Evolutionary conservation across 2,329 filamentous ascomycete species (phyloP).

Genomic region (Trichophyton equinum): DNA sequence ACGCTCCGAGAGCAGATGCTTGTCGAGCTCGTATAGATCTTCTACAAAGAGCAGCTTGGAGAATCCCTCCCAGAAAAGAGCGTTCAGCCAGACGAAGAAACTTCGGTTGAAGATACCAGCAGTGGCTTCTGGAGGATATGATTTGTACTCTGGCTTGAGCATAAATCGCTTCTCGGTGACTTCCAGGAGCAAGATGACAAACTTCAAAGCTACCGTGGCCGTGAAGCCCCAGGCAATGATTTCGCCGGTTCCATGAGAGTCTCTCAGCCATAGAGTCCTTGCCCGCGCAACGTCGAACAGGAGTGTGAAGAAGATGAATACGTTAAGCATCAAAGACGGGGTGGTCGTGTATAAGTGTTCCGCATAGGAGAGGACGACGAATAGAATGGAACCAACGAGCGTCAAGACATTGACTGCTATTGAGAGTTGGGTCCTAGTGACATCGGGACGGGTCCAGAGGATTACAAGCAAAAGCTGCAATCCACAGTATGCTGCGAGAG

Average conservation of each 20-base stretch:
- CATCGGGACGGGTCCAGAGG: slow-evolving; percentile 25
- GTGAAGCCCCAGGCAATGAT: slow-evolving; percentile 34
- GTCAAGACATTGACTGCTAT: slow-evolving; percentile 24
- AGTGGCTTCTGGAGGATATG: slow-evolving; percentile 40
- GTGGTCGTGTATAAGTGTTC: slow-evolving; percentile 36
- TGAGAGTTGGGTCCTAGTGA: slow-evolving; percentile 24
- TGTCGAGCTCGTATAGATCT: slow-evolving; percentile 36
- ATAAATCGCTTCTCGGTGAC: slow-evolving; percentile 33
- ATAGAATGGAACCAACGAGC: slow-evolving; percentile 19
- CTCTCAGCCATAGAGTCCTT: slow-evolving; percentile 34
- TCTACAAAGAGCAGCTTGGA: slow-evolving; percentile 32
- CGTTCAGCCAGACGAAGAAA: slow-evolving; percentile 44
- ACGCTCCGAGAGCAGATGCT: slow-evolving; percentile 32
- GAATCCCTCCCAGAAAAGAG: slow-evolving; percentile 40
- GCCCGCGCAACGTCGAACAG: slow-evolving; percentile 36
- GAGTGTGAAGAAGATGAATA: slow-evolving; percentile 36
- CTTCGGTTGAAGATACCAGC: slow-evolving; percentile 38
- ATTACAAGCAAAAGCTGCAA: slow-evolving; percentile 28
- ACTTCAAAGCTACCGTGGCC: slow-evolving; percentile 31
- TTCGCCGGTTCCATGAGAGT: slow-evolving; percentile 18
- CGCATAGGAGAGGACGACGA: slow-evolving; percentile 34
- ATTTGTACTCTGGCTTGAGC: slow-evolving; percentile 27
- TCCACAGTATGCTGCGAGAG: slow-evolving; percentile 22
- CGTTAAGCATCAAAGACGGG: slow-evolving; percentile 37
- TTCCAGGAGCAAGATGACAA: slow-evolving; percentile 35